Evolutionary conservation across 495 filamentous ascomycete species (phyloP), one percentile per base, ranked within the genome.

Genomic region (Penicillium mononematosum): DNA sequence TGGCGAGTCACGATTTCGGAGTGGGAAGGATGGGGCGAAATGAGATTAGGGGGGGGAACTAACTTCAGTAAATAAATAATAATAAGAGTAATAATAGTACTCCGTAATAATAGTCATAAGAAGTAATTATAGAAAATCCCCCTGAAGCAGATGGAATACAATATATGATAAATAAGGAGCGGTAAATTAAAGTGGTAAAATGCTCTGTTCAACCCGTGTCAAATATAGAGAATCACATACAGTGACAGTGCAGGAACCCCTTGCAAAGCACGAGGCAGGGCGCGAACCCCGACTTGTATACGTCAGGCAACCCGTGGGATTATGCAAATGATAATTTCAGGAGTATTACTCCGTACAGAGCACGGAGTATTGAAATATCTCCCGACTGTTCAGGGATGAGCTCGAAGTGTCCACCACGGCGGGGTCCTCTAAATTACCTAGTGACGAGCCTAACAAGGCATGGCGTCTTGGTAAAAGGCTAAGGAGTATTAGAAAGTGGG

Each of bases 201-300:
- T 48, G 17, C 29, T 38, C 14, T 9, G 41, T 24, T 17, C 14
- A 16, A 25, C 17, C 4, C 12, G 53, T 55, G n/a, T 55, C 52
- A 44, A 17, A 54, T 46, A 54, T 53, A 53, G 38, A 25, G 19
- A 49, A 50, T 22, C 36, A 39, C 12, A 22, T 29, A n/a, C 44
- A 46, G 43, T 25, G 4, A n/a, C 44, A 29, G 43, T 25, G 19
- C 48, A 24, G 49, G 24, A 32, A 16, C 50, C 50, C 44, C 53
- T 61, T 39, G 43, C 36, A 24, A 50, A 49, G 61, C 64, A 67
- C 61, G 64, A 67, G 64, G 59, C 64, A 67, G 50, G 38, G 25
- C 4, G 62, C 48, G 64, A 59, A 45, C 64, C 43, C 58, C 36
- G 50, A 56, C 17, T 11, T 41, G 45, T 49, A 54, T 50, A 49